Base-by-base conservation (phyloP, 106 monocot genomes). In the Gastrodia elata region DNA sequence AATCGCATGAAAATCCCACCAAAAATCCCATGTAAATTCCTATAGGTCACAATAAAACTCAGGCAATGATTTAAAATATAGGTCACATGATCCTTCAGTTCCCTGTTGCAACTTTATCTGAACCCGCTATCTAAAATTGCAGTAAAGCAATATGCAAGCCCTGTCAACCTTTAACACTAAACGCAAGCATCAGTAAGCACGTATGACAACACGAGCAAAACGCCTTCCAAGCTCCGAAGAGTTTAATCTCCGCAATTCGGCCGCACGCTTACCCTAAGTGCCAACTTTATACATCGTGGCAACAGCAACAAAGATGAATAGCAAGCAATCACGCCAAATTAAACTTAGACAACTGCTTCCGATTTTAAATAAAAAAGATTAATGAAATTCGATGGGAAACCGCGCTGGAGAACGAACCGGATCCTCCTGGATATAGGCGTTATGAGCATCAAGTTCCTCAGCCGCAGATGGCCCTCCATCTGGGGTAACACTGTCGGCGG, bases 351-450 rank as follows among this genome's bases (percentile, higher is more conserved):
- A 35, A 67, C 36, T 27, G 3, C 33, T 67, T 35, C 0, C 4
- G 18, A 67, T 20, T n/a, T 6, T 22, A 30, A 27, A 43, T 4
- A 71, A 71, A 38, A 14, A 26, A 40, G 27, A 71, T 4, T 3
- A 35, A 0, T 5, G 20, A 52, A 52, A 52, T 3, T 52, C 52
- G 4, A 22, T 7, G 1, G 38, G 36, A 7, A 68, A 32, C 37
- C 0, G 52, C 52, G 52, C 22, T 52, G 22, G 46, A 49, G 33
- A 48, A 72, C 69, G 40, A 69, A 79, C 78, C 73, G 44, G 2
- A 65, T 64, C 65, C 22, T 72, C 64, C 36, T 49, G 46, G 38
- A 7, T 18, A 13, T 26, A 15, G 4, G 65, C 15, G 14, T 26
- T n/a, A 38, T 38, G 58, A 25, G 35, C 18, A 40, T 36, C 73